These are phyloP conservation scores for Auricularia cornea DNA, from an alignment of 768 basidiomycete genomes.

Conservation along the genomic window DNA sequence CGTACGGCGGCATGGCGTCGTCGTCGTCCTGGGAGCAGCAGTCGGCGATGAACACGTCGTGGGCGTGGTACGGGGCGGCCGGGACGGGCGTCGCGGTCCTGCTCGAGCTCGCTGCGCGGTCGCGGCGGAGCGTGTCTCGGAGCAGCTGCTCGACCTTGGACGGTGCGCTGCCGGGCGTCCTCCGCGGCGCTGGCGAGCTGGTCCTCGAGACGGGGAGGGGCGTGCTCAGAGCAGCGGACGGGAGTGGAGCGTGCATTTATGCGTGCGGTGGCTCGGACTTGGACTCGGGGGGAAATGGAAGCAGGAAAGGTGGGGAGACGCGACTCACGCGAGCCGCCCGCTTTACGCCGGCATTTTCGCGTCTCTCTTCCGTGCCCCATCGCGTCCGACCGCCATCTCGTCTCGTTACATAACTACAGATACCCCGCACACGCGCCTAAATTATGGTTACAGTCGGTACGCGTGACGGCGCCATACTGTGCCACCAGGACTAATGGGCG, in stretches of 20 bases:
- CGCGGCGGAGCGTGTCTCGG: conserved; percentile 45
- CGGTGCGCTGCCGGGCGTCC: conserved; percentile 16
- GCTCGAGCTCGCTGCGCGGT: conserved; percentile 5
- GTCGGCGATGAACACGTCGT: conserved; percentile 12
- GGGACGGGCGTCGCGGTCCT: conserved; percentile 20
- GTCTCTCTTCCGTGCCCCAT: no score
- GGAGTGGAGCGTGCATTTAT: background rate
- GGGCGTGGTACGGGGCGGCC: conserved; percentile 6
- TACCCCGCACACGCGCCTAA: no score
- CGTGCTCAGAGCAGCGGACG: background rate
- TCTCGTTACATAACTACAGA: no score
- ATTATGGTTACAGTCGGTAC: no score
- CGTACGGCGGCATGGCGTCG: conserved; percentile 10
- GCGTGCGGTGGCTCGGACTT: no score
- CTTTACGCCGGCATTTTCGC: no score
- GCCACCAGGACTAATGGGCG: no score
- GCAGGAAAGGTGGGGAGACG: no score
- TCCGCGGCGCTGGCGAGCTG: background rate
- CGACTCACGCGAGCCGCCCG: no score
- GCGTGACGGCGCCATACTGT: no score
- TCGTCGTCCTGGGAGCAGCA: conserved; percentile 19
- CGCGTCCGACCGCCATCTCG: no score
- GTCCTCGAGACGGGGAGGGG: background rate
- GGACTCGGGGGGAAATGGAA: background rate
- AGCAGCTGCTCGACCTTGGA: conserved; percentile 49